Base-by-base conservation (phyloP, 139 green algal species). In the Chlamydomonas sp. region DNA sequence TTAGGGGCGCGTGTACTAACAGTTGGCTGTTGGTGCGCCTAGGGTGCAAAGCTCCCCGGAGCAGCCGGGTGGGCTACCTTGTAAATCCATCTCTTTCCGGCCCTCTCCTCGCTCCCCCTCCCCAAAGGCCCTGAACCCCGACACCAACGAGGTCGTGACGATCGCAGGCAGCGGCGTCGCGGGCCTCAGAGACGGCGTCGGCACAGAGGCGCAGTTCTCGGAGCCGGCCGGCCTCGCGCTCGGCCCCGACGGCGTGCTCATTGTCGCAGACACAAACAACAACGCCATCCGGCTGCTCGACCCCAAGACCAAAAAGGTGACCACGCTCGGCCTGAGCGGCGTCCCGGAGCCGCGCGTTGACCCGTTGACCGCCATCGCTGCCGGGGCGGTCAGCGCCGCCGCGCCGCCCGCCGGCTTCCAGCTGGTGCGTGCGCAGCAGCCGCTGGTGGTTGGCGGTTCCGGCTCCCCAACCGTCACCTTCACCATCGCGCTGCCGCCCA, bases 211-310 rank as follows among this genome's bases (percentile, higher is more conserved):
- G 31, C 92, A 94, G 89, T 89, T 98, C 63, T 96, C 95, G 5
- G 95, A 98, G 91, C 95, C 95, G 1, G 93, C 91, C 1, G 95
- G 95, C 14, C 73, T 97, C 7, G 91, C 90, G 16, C 63, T 89
- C 31, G 91, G 90, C 10, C 85, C 87, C 1, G n/a, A 83, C 8
- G 90, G 85, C 80, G 89, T 67, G 4, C 31, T 97, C 10, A 68
- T 94, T 18, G 83, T 97, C 1, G 95, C 95, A 0, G 95, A 97
- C 85, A 97, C 95, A 49, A 97, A 97, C 91, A 97, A 97, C 91
- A 85, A 72, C 73, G 68, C 92, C 16, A 95, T 97, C 66, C 86
- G 93, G 62, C 9, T 87, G 31, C 77, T 92, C 17, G 89, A 96
- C 80, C 78, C 73, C 3, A 73, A 62, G n/a, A 90, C 86, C 1